These are phyloP conservation scores for Umbellularia californica DNA, from an alignment of 164 flowering plant species.

Conservation along the genomic window DNA sequence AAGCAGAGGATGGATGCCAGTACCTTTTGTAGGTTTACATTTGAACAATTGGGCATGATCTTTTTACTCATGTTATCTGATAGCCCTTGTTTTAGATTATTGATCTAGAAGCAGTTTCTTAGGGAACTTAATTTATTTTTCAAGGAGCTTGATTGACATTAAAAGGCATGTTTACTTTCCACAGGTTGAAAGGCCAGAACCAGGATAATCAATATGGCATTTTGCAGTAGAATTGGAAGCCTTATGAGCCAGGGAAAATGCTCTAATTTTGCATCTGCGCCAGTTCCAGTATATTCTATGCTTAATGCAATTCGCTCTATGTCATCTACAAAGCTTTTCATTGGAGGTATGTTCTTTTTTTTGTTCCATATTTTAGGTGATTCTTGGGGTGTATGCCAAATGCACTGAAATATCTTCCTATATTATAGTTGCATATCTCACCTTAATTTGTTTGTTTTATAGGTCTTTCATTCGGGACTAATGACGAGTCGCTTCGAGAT, in stretches of 20 bases:
- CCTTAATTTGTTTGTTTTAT: neutral
- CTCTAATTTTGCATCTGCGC: constrained; percentile 24
- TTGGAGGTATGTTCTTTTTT: constrained; percentile 55
- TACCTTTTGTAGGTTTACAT: no score
- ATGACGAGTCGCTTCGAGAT: constrained; percentile 58
- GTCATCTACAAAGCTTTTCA: constrained; percentile 57
- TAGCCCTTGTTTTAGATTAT: no score
- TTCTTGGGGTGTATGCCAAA: no score
- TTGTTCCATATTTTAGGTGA: no score
- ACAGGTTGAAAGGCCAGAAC: neutral
- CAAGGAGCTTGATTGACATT: neutral
- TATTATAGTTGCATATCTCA: no score
- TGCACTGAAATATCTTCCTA: no score
- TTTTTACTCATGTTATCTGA: no score
- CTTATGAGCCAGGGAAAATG: constrained; percentile 44
- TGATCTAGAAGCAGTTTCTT: no score
- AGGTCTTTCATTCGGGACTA: constrained; percentile 77
- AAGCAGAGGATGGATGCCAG: no score
- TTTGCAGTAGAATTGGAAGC: constrained; percentile 44
- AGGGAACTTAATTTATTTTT: no score
- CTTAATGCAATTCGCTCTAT: constrained; percentile 52
- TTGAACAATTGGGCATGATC: no score
- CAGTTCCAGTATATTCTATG: constrained; percentile 38
- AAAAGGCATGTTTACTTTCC: neutral
- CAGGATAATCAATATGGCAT: constrained; percentile 43